Conservation (phyloP, 129 eudicot genomes). For the Rutidosis leptorrhynchoides region DNA sequence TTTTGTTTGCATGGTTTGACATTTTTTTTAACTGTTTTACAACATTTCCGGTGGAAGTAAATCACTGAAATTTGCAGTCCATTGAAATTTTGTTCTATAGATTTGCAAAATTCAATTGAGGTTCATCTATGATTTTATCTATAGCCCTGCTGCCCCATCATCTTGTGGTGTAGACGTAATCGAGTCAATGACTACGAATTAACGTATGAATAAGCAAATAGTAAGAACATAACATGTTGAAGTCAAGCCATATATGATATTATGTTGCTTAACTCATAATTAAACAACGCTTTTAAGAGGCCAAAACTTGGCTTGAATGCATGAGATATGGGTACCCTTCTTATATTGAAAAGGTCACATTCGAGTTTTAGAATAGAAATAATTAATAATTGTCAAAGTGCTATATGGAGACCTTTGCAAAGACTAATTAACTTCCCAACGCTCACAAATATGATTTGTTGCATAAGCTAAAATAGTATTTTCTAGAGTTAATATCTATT, state of each 20-base stretch:
- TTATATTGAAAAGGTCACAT: constrained; percentile 5
- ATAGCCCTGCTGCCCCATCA: neutral
- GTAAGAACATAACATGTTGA: too few relatives aligned
- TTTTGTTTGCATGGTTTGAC: constrained; percentile 48
- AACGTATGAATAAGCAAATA: too few relatives aligned
- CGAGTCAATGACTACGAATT: neutral
- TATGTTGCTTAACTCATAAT: neutral
- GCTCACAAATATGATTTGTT: neutral
- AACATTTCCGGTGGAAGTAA: too few relatives aligned
- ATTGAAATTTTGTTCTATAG: constrained; percentile 27
- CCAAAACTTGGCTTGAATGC: neutral
- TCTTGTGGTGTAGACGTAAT: neutral
- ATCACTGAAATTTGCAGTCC: constrained; percentile 43
- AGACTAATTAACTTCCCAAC: neutral
- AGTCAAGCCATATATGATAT: neutral
- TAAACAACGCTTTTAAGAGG: neutral
- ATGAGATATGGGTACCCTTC: neutral
- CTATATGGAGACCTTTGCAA: neutral
- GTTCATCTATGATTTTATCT: constrained; percentile 10
- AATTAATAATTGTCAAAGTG: neutral
- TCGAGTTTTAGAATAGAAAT: neutral
- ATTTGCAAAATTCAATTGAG: constrained; percentile 13
- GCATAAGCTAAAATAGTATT: neutral
- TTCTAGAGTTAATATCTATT: constrained; percentile 16
- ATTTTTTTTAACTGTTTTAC: constrained; percentile 19